Conservation (phyloP, 352 stramenopile genomes). For the Phytophthora pseudosyringae region DNA sequence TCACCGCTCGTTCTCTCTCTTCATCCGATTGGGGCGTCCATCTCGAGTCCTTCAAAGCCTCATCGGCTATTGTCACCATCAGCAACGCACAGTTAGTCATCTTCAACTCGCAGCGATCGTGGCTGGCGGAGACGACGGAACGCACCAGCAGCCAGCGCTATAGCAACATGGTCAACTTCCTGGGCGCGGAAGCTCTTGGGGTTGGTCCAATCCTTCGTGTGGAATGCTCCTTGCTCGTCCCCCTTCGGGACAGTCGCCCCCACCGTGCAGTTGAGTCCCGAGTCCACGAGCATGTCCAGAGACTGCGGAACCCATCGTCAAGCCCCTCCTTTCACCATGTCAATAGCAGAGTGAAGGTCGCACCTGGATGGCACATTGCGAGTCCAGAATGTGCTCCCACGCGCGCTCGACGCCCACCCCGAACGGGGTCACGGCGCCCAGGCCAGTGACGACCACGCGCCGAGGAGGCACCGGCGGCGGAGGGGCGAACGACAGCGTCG, state of each 20-base stretch:
- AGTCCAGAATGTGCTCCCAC: constrained; percentile 80
- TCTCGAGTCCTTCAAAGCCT: constrained; percentile 82
- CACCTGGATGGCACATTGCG: constrained; percentile 73
- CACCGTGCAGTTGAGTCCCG: constrained; percentile 65
- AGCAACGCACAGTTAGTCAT: constrained; percentile 1
- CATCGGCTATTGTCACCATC: constrained; percentile 49
- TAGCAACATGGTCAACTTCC: constrained; percentile 82
- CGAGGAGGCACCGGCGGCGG: constrained; percentile 60
- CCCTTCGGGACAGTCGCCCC: constrained; percentile 69
- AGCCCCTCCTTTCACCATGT: not conserved
- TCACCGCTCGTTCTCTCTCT: constrained; percentile 70
- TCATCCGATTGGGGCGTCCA: constrained; percentile 69
- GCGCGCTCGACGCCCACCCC: constrained; percentile 77
- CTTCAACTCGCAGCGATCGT: not conserved
- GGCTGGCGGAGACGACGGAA: not conserved
- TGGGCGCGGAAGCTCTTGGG: constrained; percentile 67
- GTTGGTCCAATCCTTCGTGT: constrained; percentile 65
- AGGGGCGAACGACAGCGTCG: constrained; percentile 65
- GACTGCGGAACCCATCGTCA: constrained; percentile 32
- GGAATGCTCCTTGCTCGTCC: constrained; percentile 51
- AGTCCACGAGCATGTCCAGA: constrained; percentile 55
- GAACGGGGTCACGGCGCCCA: constrained; percentile 90
- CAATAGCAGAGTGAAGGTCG: constrained; percentile 1
- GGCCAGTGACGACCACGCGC: constrained; percentile 91
- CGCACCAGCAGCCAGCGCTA: constrained; percentile 72